Base-by-base conservation (phyloP, 202 grass and related monocot genomes). In the Panicum virgatum region DNA sequence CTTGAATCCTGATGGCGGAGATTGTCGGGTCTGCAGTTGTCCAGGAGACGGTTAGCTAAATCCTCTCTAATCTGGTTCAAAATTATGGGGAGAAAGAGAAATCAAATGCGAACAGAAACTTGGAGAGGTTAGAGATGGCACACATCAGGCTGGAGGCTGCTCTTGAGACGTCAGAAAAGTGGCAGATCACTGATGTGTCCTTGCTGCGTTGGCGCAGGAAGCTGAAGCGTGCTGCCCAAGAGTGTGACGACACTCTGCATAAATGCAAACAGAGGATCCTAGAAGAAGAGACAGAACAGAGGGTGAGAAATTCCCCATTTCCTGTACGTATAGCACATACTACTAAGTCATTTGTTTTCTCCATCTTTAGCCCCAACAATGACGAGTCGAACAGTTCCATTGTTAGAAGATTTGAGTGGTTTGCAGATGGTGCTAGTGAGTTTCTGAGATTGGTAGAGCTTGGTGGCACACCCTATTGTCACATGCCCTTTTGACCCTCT, bases 401-500 rank as follows among this genome's bases (percentile, higher is more conserved):
- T 57, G 52, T 22, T 57, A 9, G 10, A 57, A 57, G 22, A 57
- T 57, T 57, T 57, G 54, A 57, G 54, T 57, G 54, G 54, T 57
- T 57, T 25, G 54, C 54, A 57, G 54, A 57, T 57, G 54, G 54
- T 23, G 54, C 54, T 57, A 57, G n/a, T 0, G 54, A 57, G 54
- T 57, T 57, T 57, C 22, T 57, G 54, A 57, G 54, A 57, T 57
- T 57, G 25, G 9, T 57, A 57, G 22, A 57, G 22, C n/a, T 57
- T 57, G 54, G 54, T 57, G 54, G 54, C 22, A 57, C n/a, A 9
- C 54, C 54, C 25, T 22, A 10, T 25, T 25, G 54, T 57, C 54
- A 60, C 57, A 60, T 60, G 57, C 57, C 57, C 23, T 60, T 60
- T 60, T 60, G 57, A 60, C 25, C 57, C 57, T 60, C 57, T 60